Conservation (phyloP, 2,329 filamentous ascomycete species). For the Cladophialophora chaetospira region DNA sequence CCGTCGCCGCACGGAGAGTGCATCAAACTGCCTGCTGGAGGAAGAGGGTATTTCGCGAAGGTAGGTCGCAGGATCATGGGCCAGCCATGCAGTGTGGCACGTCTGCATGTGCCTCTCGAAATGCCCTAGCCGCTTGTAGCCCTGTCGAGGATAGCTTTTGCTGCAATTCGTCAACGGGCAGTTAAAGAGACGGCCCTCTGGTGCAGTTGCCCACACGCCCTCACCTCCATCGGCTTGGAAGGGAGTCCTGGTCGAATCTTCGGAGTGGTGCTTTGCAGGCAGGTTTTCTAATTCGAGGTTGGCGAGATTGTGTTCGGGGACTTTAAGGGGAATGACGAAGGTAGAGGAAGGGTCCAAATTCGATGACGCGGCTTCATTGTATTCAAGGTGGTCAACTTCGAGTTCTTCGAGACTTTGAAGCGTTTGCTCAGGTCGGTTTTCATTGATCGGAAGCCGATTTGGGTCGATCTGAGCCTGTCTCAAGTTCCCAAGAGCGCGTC, state of each 20-base stretch:
- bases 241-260: no score
- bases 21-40: no score
- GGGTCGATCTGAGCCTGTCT: background rate
- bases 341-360: no score
- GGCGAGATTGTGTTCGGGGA: no score
- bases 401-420: no score
- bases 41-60: background rate
- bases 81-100: constrained; percentile 11
- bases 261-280: no score
- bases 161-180: constrained; percentile 24
- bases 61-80: constrained; percentile 7
- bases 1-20: no score
- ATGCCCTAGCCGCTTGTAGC: constrained; percentile 18
- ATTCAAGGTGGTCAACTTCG: no score
- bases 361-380: no score
- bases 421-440: background rate
- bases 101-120: constrained; percentile 21
- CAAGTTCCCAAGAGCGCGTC: background rate
- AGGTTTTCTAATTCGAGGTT: no score
- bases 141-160: background rate
- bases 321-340: no score
- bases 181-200: constrained; percentile 14
- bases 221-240: background rate
- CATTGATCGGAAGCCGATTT: background rate
- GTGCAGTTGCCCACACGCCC: no score